phyloP scores from a whole-genome alignment of 768 basidiomycete genomes.

The Dacryopinax spathularia region DNA sequence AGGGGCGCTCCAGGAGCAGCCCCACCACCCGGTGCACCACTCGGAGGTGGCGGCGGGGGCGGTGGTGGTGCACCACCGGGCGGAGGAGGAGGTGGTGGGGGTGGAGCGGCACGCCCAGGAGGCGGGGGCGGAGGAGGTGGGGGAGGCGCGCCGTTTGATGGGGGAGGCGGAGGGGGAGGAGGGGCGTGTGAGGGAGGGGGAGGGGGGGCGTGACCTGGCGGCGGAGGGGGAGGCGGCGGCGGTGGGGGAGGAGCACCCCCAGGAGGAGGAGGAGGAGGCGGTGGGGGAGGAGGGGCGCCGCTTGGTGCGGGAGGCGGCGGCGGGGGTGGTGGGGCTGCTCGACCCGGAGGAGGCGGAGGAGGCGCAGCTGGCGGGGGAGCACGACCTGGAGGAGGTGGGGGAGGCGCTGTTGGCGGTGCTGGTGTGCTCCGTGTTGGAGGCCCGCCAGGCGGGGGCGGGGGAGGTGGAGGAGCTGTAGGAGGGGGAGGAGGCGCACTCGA shows the following conservation, averaged over 20 bases:
- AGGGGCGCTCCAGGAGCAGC: conserved; percentile 21
- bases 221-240: not conserved
- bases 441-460: conserved; percentile 20
- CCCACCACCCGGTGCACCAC: conserved; percentile 21
- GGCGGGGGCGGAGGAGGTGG: conserved; percentile 25
- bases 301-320: conserved; percentile 8
- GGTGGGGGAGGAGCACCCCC: conserved; percentile 12
- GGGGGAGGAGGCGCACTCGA: conserved; percentile 17
- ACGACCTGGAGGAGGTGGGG: conserved; percentile 20
- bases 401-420: conserved; percentile 17
- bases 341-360: not conserved
- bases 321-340: conserved; percentile 10
- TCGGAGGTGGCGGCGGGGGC: conserved; percentile 21
- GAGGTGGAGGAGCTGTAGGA: conserved; percentile 5
- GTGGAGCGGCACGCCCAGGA: conserved; percentile 21
- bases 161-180: conserved; percentile 10
- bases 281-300: conserved; percentile 13
- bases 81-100: conserved; percentile 18
- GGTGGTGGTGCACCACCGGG: conserved; percentile 13
- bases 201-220: not conserved
- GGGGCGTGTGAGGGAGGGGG: not conserved
- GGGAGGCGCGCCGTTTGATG: conserved; percentile 6
- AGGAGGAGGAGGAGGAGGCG: conserved; percentile 6
- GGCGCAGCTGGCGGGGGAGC: conserved; percentile 16
- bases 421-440: conserved; percentile 24